Evolutionary conservation across 768 basidiomycete genomes (phyloP).

Genomic region (Bullera alba): DNA sequence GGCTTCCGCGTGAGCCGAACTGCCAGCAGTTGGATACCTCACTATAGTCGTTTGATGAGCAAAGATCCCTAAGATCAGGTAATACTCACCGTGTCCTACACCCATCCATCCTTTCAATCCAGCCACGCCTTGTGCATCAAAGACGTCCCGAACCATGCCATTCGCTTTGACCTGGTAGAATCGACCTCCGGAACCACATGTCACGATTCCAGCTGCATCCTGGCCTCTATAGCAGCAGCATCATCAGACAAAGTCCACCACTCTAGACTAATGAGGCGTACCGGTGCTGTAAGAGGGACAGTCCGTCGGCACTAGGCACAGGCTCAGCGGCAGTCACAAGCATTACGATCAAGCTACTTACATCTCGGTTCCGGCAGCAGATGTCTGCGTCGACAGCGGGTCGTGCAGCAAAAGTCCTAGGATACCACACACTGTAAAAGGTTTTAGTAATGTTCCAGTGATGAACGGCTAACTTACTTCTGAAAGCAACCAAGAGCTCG

Average conservation of each 20-base stretch:
- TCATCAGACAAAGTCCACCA: background rate
- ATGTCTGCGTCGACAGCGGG: slow-evolving; percentile 50
- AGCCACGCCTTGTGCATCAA: slow-evolving; percentile 69
- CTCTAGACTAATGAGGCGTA: slow-evolving; percentile 9
- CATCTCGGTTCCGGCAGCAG: slow-evolving; percentile 76
- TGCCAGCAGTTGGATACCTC: slow-evolving; percentile 95
- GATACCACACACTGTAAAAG: slow-evolving; percentile 82
- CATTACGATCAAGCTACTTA: slow-evolving; percentile 30
- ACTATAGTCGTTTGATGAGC: slow-evolving; percentile 52
- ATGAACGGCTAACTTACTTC: background rate
- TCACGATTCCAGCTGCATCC: slow-evolving; percentile 95
- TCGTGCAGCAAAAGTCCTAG: slow-evolving; percentile 81
- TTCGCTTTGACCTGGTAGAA: slow-evolving; percentile 99
- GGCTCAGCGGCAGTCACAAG: background rate
- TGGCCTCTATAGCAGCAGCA: slow-evolving; percentile 58
- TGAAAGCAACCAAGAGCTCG: no score
- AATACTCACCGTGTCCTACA: slow-evolving; percentile 77
- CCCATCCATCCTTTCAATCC: slow-evolving; percentile 90
- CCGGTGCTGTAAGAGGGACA: slow-evolving; percentile 87
- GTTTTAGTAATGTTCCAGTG: background rate
- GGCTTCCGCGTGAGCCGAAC: slow-evolving; percentile 91
- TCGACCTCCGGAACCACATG: slow-evolving; percentile 87
- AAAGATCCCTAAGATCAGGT: background rate
- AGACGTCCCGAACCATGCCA: slow-evolving; percentile 97
- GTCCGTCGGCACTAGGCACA: slow-evolving; percentile 61